Evolutionary conservation across 2,329 filamentous ascomycete species (phyloP).

Genomic region (Colletotrichum tamarilloi): DNA sequence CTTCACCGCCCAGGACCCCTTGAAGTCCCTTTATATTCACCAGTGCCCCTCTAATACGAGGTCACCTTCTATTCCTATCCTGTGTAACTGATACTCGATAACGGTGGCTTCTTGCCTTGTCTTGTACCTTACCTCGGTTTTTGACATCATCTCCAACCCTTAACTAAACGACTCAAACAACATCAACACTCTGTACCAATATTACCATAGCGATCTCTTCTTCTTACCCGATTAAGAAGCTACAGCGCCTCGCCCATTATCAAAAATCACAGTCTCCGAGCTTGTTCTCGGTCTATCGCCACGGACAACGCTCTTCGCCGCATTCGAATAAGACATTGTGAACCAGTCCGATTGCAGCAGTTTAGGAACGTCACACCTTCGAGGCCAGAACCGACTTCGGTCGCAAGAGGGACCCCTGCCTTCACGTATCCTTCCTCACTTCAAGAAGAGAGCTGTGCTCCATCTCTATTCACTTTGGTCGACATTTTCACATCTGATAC

Average conservation of each 20-base stretch:
- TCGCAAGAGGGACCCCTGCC: neutral
- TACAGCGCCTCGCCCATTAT: neutral
- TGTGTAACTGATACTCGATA: constrained; percentile 13
- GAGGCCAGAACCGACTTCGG: neutral
- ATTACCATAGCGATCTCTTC: neutral
- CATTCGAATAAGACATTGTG: constrained; percentile 19
- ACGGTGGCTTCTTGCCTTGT: neutral
- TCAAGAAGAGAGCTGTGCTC: constrained; percentile 23
- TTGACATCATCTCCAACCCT: neutral
- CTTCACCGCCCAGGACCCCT: constrained; percentile 18
- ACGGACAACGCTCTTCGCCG: constrained; percentile 25
- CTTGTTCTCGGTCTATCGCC: neutral
- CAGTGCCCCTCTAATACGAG: constrained; percentile 1
- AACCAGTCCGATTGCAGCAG: constrained; percentile 4
- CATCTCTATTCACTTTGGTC: neutral
- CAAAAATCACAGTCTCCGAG: neutral
- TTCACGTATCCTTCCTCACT: neutral
- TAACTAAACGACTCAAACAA: too few relatives aligned
- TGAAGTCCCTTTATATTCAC: neutral
- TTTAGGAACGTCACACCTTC: constrained; percentile 3
- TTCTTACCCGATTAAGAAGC: neutral
- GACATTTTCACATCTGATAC: constrained; percentile 1
- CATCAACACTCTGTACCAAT: neutral
- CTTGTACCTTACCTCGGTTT: neutral
- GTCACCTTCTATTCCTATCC: neutral